Conservation (phyloP, 106 monocot species). For the Allium fistulosum region DNA sequence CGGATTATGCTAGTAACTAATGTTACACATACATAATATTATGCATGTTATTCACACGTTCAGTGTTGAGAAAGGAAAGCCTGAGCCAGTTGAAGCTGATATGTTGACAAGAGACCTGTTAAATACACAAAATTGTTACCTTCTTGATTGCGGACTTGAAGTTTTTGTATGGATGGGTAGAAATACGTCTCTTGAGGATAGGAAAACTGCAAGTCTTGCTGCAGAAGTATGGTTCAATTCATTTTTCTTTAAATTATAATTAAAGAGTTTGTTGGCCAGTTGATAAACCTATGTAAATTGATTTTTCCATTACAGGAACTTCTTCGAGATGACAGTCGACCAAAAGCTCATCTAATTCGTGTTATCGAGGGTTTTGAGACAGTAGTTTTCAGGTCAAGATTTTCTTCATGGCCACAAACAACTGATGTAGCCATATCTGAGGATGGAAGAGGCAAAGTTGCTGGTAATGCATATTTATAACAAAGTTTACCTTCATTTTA, state of each 20-base stretch:
- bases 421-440: constrained; percentile 65
- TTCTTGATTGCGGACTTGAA: constrained; percentile 54
- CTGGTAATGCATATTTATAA: constrained; percentile 30
- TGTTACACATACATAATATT: too few species aligned
- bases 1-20: too few species aligned
- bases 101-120: constrained; percentile 61
- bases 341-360: constrained; percentile 58
- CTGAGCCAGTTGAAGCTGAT: constrained; percentile 41
- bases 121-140: constrained; percentile 51
- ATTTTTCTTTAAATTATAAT: constrained; percentile 1
- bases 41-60: not conserved
- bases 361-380: constrained; percentile 95
- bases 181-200: constrained; percentile 52
- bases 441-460: constrained; percentile 95
- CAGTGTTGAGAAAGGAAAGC: constrained; percentile 56
- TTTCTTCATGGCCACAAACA: constrained; percentile 61
- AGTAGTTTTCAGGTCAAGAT: constrained; percentile 58
- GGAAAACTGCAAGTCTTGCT: constrained; percentile 61
- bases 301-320: constrained; percentile 35
- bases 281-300: constrained; percentile 5
- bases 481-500: not conserved
- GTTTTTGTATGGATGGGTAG: constrained; percentile 71
- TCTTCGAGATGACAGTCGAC: constrained; percentile 25
- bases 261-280: not conserved
- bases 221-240: constrained; percentile 57